These are phyloP conservation scores for Hypoxylon rickii DNA, from an alignment of 495 filamentous ascomycete species.

Conservation along the genomic window DNA sequence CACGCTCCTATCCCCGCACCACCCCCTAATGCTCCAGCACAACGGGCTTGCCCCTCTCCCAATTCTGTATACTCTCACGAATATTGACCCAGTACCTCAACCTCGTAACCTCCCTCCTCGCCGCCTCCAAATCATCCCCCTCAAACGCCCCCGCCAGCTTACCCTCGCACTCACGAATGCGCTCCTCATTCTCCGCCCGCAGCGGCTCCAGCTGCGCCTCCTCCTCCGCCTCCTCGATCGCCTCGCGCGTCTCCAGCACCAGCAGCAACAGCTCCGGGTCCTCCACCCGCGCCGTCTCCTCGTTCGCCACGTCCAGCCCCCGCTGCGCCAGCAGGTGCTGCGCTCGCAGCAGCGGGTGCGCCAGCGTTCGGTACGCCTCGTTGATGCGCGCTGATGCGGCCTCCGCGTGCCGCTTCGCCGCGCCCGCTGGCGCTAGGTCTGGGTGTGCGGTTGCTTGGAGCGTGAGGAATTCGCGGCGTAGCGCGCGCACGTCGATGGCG, in stretches of 20 bases:
- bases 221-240: slow-evolving; percentile 72
- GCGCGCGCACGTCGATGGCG: slow-evolving; percentile 64
- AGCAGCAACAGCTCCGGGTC: slow-evolving; percentile 78
- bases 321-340: slow-evolving; percentile 79
- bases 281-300: slow-evolving; percentile 72
- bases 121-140: slow-evolving; percentile 65
- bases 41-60: slow-evolving; percentile 77
- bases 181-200: slow-evolving; percentile 66
- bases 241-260: slow-evolving; percentile 85
- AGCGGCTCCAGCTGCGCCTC: slow-evolving; percentile 68
- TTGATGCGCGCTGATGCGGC: slow-evolving; percentile 79
- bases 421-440: slow-evolving; percentile 53
- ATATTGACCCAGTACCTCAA: slow-evolving; percentile 94
- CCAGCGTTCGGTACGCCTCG: slow-evolving; percentile 83
- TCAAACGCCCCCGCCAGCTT: slow-evolving; percentile 66
- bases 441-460: slow-evolving; percentile 82
- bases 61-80: slow-evolving; percentile 74
- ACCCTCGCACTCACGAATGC: slow-evolving; percentile 64
- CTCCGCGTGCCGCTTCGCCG: slow-evolving; percentile 60
- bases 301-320: slow-evolving; percentile 76
- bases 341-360: slow-evolving; percentile 73
- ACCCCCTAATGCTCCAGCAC: slow-evolving; percentile 62
- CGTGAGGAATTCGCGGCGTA: slow-evolving; percentile 83
- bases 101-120: slow-evolving; percentile 70
- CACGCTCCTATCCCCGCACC: neutral